Evolutionary conservation across 1,139 yeast species (phyloP).

Genomic region (Blastobotrys arbuscula): DNA sequence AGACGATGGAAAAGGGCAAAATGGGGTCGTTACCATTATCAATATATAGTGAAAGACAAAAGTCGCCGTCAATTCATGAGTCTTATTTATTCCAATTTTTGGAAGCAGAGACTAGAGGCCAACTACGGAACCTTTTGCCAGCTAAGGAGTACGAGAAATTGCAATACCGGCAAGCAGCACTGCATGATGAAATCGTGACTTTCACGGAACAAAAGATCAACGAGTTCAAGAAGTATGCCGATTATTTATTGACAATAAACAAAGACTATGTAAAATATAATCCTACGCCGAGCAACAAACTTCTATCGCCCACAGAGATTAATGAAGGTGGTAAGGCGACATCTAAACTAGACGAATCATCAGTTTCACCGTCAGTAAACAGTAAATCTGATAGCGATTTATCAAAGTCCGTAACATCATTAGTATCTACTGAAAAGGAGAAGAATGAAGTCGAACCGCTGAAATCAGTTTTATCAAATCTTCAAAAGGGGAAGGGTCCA

Average conservation of each 20-base stretch:
- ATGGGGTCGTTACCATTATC: conserved; percentile 10
- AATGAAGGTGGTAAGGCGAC: conserved; percentile 10
- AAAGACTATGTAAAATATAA: background rate
- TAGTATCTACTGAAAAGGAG: background rate
- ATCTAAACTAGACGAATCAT: conserved; percentile 19
- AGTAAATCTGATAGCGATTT: background rate
- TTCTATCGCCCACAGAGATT: conserved; percentile 13
- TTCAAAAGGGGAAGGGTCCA: background rate
- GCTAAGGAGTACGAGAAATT: conserved; percentile 11
- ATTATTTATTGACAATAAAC: conserved; percentile 8
- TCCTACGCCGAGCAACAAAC: conserved; percentile 3
- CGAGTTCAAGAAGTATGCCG: conserved; percentile 17
- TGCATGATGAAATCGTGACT: conserved; percentile 19
- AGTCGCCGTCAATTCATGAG: conserved; percentile 21
- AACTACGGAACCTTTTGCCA: conserved; percentile 16
- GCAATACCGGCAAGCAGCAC: conserved; percentile 15
- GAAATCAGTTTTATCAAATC: conserved; percentile 12
- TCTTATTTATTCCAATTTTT: conserved; percentile 21
- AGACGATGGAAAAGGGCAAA: no score
- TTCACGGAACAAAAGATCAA: conserved; percentile 17
- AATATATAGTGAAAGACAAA: conserved; percentile 12
- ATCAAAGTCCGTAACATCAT: background rate
- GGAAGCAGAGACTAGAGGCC: conserved; percentile 16
- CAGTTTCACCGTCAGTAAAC: background rate
- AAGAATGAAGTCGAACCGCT: conserved; percentile 8